phyloP scores from a whole-genome alignment of 2,329 filamentous ascomycete species.

The Trichoderma sp. region DNA sequence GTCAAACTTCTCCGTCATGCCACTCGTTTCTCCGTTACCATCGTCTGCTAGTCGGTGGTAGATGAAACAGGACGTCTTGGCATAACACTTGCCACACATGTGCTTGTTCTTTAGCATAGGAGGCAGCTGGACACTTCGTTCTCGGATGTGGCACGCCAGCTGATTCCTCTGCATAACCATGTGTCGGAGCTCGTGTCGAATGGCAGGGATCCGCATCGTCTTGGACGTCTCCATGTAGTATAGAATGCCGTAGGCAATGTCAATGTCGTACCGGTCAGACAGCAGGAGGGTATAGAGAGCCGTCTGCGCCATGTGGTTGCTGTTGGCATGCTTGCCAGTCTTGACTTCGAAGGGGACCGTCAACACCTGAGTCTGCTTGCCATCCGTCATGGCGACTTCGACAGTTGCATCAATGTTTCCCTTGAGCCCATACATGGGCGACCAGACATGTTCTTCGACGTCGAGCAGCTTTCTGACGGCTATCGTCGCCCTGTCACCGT shows the following conservation, averaged over 20 bases:
- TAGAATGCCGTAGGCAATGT: conserved; percentile 85
- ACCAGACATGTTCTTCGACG: conserved; percentile 98
- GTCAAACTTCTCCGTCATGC: conserved; percentile 78
- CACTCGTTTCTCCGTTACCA: conserved; percentile 78
- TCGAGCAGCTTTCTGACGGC: conserved; percentile 92
- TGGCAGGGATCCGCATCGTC: conserved; percentile 79
- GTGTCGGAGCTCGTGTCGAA: conserved; percentile 85
- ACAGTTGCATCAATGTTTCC: conserved; percentile 98
- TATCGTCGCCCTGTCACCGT: conserved; percentile 75
- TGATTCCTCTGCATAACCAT: conserved; percentile 97
- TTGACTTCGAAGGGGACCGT: conserved; percentile 95
- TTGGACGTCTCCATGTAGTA: conserved; percentile 95
- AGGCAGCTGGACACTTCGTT: conserved; percentile 77
- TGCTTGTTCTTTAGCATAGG: conserved; percentile 82
- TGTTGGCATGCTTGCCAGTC: conserved; percentile 81
- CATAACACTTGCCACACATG: conserved; percentile 85
- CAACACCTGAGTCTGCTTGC: conserved; percentile 65
- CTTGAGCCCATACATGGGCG: conserved; percentile 94
- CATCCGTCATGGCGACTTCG: conserved; percentile 78
- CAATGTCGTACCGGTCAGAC: conserved; percentile 91
- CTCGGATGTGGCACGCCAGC: conserved; percentile 80
- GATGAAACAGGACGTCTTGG: conserved; percentile 85
- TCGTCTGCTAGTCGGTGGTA: conserved; percentile 90
- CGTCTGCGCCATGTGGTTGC: conserved; percentile 88
- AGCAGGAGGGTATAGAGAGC: conserved; percentile 90